Evolutionary conservation across 305 asterid genomes (phyloP), one percentile per base, ranked within the genome.

Genomic region (Lippia alba): DNA sequence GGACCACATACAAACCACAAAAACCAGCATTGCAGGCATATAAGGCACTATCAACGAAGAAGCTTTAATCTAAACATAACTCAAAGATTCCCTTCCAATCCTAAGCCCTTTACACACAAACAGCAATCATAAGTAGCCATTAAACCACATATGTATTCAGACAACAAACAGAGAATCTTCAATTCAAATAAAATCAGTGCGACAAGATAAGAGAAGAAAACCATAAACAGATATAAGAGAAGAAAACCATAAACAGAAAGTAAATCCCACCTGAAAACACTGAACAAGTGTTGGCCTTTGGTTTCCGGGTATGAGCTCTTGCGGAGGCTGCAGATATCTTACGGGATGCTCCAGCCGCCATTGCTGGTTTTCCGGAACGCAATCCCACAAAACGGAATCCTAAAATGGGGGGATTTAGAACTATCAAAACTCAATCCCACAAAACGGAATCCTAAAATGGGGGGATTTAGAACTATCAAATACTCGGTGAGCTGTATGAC

Each of bases 311-410:
- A 73, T 91, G 96, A 32, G 94, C 81, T 69, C 98, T 83, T 7
- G 98, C 97, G 16, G 97, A 91, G 74, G 98, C 96, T 12, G 97
- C 96, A 45, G 96, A 87, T 44, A 93, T 82, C 71, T 72, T 90
- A 66, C 91, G 80, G 33, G 79, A 73, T n/a, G 81, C 61, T 61
- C 87, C 91, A 50, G 80, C 89, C 71, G 96, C 91, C 97, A 92
- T 88, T 71, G 60, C 56, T 24, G 30, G 30, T 59, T 34, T 51
- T 7, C 39, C 56, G 4, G 24, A 41, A 32, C 36, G 7, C 51
- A 64, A 14, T 60, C 39, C 62, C 32, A 58, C 19, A 7, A 34
- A 58, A 34, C 3, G 17, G 9, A 49, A 59, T 17, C 15, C 17
- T 18, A 18, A 67, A 49, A 49, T 51, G 24, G 17, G 48, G 48